A percentile compares a stretch with the other conserved stretches of the same genome.
phyloP scores from a whole-genome alignment of 2,329 filamentous ascomycete species.

The Nectriaceae sp. region DNA sequence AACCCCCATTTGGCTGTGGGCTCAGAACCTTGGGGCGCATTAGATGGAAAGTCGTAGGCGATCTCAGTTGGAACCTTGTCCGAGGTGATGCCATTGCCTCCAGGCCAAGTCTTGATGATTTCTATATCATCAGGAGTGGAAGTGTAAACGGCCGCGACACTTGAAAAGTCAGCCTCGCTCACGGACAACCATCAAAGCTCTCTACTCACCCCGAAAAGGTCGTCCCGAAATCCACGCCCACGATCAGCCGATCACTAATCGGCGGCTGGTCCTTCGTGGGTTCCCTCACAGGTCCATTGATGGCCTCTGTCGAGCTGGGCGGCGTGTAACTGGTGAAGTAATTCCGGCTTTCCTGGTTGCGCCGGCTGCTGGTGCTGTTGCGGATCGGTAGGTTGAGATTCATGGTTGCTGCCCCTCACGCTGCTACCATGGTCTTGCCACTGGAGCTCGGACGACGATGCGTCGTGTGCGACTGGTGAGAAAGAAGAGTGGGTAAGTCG shows the following conservation, averaged over 20 bases:
- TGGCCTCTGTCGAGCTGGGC: conserved; percentile 60
- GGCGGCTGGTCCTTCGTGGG: conserved; percentile 53
- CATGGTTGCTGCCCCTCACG: conserved; percentile 36
- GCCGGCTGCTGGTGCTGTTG: conserved; percentile 45
- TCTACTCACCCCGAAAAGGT: conserved; percentile 72
- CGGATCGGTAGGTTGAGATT: conserved; percentile 55
- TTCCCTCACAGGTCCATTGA: conserved; percentile 62
- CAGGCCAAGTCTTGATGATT: conserved; percentile 84
- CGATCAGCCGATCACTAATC: conserved; percentile 66
- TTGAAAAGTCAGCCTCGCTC: conserved; percentile 15
- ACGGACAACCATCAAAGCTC: neutral
- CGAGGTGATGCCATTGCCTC: conserved; percentile 82
- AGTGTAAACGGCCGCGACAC: conserved; percentile 71
- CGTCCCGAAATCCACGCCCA: conserved; percentile 83
- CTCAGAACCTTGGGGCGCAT: conserved; percentile 35
- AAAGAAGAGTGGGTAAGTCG: neutral
- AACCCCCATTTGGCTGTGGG: conserved; percentile 75
- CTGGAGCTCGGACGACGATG: conserved; percentile 21
- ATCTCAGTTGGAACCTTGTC: conserved; percentile 86
- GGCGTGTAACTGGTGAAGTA: conserved; percentile 59
- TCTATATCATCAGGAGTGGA: conserved; percentile 78
- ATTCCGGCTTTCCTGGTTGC: conserved; percentile 57
- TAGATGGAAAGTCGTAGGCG: conserved; percentile 53
- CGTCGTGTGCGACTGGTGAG: neutral
- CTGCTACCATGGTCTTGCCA: conserved; percentile 24